Evolutionary conservation across 768 basidiomycete species (phyloP), one percentile per base, ranked within the genome.

Genomic region (Tricholoma sp.): DNA sequence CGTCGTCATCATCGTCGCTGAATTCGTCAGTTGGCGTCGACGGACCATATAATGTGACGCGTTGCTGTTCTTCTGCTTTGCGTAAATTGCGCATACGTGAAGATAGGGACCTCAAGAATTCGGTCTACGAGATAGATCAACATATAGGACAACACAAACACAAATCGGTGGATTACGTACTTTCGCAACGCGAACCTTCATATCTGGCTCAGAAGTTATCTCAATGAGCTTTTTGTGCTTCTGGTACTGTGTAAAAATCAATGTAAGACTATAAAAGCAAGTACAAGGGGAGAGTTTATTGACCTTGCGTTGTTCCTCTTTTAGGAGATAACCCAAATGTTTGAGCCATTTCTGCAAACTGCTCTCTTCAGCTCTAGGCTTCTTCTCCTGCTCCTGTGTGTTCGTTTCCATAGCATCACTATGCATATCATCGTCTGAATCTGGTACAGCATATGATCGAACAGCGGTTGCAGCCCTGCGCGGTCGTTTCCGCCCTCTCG

Each of bases 251-350:
- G 63, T 61, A 32, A 44, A 44, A 37, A 6, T 52, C 33, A 52
- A 17, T 33, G 53, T 24, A 24, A 49, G 55, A 58, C 54, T 39
- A 34, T 48, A 57, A 36, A 4, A 8, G 34, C 39, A 41, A 34
- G 10, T 3, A 32, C 34, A 24, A 34, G 48, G 50, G 52, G 59
- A 51, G 53, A 20, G 17, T 6, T 28, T 24, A 60, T 70, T 51
- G 54, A 88, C 89, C 80, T 89, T 90, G 59, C 80, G 79, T 59
- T 85, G 83, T 64, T 91, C 89, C 32, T 80, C 77, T 65, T 83
- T 85, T 18, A 82, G 70, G 42, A 91, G 68, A 15, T 76, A 72
- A 6, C 76, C 72, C 34, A 91, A 68, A 60, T 88, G 81, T 63
- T 81, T 81, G 63, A 90, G 81, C 89, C 89, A 91, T 44, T 76